Evolutionary conservation across 2,329 filamentous ascomycete species (phyloP).

Genomic region (Laburnicola sp.): DNA sequence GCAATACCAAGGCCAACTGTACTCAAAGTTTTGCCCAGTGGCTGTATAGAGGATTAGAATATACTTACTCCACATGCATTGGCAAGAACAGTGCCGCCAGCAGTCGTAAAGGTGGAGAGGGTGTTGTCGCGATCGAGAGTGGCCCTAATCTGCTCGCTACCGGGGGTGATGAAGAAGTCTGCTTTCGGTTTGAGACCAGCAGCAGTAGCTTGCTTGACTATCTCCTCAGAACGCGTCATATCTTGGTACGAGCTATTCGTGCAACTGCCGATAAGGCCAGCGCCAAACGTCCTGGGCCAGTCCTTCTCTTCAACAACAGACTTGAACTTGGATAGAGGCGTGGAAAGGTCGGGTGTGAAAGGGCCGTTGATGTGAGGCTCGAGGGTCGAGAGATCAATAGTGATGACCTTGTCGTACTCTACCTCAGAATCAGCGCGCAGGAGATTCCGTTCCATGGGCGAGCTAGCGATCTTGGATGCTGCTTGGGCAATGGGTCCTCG

Average conservation of each 20-base stretch:
- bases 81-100: conserved; percentile 85
- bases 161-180: conserved; percentile 94
- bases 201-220: conserved; percentile 85
- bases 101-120: conserved; percentile 79
- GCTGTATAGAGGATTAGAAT: too few species aligned
- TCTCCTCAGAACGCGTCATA: conserved; percentile 91
- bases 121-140: conserved; percentile 89
- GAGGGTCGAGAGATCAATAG: conserved; percentile 84
- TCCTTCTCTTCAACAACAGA: conserved; percentile 78
- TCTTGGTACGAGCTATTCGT: conserved; percentile 99
- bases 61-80: conserved; percentile 72
- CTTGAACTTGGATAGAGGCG: conserved; percentile 87
- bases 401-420: conserved; percentile 87
- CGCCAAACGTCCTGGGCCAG: conserved; percentile 90
- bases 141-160: conserved; percentile 94
- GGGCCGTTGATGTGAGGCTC: conserved; percentile 98
- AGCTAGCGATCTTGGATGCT: conserved; percentile 63
- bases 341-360: conserved; percentile 93
- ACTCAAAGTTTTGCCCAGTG: too few species aligned
- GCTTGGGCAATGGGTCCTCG: conserved; percentile 70
- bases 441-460: conserved; percentile 63
- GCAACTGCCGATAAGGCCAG: conserved; percentile 94
- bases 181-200: conserved; percentile 89
- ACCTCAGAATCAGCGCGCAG: conserved; percentile 79
- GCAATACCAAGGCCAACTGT: too few species aligned